phyloP scores from a whole-genome alignment of 495 filamentous ascomycete species.

The Tuber umbilicatum region DNA sequence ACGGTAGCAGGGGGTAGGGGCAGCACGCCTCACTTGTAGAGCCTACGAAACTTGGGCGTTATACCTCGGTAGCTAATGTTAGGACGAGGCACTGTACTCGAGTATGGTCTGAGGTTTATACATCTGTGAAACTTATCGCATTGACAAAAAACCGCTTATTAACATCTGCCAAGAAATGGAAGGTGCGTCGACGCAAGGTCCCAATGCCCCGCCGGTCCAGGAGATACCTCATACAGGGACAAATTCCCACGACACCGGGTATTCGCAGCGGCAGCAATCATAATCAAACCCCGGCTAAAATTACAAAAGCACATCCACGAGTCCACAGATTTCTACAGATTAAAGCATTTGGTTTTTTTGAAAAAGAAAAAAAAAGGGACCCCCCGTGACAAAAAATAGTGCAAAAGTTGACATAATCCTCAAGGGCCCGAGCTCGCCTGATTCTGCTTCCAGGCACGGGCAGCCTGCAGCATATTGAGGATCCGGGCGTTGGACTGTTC shows the following conservation, averaged over 20 bases:
- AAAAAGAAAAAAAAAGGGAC: background rate
- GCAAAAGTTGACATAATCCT: background rate
- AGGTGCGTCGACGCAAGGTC: too few relatives aligned
- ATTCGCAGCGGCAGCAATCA: background rate
- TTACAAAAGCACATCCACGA: background rate
- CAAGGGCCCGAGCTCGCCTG: background rate
- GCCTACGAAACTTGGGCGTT: too few relatives aligned
- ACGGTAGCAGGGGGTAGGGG: too few relatives aligned
- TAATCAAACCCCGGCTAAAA: background rate
- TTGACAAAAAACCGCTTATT: too few relatives aligned
- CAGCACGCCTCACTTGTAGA: too few relatives aligned
- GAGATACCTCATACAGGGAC: background rate
- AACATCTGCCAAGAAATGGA: too few relatives aligned
- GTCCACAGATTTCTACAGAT: background rate
- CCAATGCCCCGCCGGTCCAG: too few relatives aligned
- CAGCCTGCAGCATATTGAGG: constrained; percentile 74
- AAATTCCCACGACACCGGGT: background rate
- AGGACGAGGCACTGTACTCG: too few relatives aligned
- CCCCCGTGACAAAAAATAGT: background rate
- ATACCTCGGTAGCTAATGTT: too few relatives aligned
- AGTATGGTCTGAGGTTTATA: too few relatives aligned
- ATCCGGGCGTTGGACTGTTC: constrained; percentile 80
- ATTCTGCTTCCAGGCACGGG: constrained; percentile 71
- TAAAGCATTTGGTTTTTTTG: background rate
- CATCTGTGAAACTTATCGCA: too few relatives aligned